Conservation (phyloP, 1,284 basidiomycete species). For the Ceratobasidium sp. region DNA sequence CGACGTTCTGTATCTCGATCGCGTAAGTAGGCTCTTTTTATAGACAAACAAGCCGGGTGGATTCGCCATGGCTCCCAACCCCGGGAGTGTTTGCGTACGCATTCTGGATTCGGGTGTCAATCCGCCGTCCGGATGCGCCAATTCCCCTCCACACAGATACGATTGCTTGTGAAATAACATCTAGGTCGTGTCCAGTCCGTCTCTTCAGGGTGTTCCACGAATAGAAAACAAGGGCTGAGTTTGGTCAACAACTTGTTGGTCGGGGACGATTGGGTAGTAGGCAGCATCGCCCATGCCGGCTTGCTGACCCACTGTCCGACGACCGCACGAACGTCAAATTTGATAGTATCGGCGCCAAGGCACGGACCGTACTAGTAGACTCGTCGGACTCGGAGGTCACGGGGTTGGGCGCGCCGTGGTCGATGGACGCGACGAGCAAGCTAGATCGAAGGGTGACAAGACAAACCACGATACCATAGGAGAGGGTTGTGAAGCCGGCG, state of each 20-base stretch:
- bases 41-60: too few relatives aligned
- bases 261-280: constrained; percentile 64
- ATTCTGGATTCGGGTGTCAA: constrained; percentile 38
- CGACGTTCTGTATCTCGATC: too few relatives aligned
- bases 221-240: constrained; percentile 63
- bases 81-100: too few relatives aligned
- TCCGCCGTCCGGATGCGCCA: constrained; percentile 61
- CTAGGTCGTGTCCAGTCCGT: constrained; percentile 58
- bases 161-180: too few relatives aligned
- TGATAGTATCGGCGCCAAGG: too few relatives aligned
- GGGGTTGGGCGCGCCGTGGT: constrained; percentile 54
- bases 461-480: constrained; percentile 65
- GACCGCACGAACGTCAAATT: constrained; percentile 64
- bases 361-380: too few relatives aligned
- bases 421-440: constrained; percentile 62
- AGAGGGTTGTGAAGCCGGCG: constrained; percentile 68
- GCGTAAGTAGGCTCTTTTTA: too few relatives aligned
- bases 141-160: too few relatives aligned
- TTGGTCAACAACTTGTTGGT: constrained; percentile 64
- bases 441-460: constrained; percentile 64
- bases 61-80: too few relatives aligned
- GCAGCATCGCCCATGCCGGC: constrained; percentile 68
- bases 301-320: constrained; percentile 61
- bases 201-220: constrained; percentile 62
- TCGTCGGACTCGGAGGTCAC: too few relatives aligned